These are phyloP conservation scores for Zychaea mexicana DNA, from an alignment of 371 early-diverging fungal genomes.

Conservation along the genomic window DNA sequence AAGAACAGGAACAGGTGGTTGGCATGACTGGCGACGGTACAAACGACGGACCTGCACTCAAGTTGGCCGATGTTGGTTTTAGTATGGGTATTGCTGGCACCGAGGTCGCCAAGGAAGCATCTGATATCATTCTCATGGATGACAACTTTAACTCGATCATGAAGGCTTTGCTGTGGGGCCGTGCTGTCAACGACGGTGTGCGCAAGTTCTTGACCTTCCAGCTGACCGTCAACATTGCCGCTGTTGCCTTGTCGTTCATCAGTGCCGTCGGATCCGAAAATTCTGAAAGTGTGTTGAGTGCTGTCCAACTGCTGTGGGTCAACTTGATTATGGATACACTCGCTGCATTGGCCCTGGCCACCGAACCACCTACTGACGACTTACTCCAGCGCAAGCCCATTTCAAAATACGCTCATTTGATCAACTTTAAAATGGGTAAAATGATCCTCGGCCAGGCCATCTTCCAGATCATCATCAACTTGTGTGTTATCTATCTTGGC, in stretches of 20 bases:
- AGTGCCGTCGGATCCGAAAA: conserved; percentile 88
- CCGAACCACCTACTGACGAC: conserved; percentile 94
- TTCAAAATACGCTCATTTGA: conserved; percentile 76
- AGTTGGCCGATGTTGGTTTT: conserved; percentile 96
- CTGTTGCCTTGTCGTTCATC: conserved; percentile 86
- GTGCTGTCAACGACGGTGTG: conserved; percentile 93
- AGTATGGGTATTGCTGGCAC: conserved; percentile 98
- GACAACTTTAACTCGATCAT: conserved; percentile 94
- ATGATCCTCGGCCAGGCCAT: conserved; percentile 89
- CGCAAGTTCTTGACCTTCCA: conserved; percentile 97
- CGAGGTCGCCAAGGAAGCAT: conserved; percentile 96
- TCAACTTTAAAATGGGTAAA: conserved; percentile 88
- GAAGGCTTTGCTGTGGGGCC: conserved; percentile 93
- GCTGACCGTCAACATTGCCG: conserved; percentile 93
- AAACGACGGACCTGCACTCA: conserved; percentile 96
- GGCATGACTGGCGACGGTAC: conserved; percentile 98
- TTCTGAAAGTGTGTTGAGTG: conserved; percentile 95
- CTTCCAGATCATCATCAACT: conserved; percentile 78
- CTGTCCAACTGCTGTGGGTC: conserved; percentile 98
- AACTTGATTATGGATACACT: conserved; percentile 98
- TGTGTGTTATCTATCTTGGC: conserved; percentile 64
- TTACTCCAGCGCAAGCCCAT: conserved; percentile 83
- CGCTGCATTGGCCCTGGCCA: conserved; percentile 96
- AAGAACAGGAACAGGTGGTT: conserved; percentile 89
- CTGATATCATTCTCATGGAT: conserved; percentile 93